Evolutionary conservation across 257 asterid species (phyloP).

Genomic region (Solanum piurae): DNA sequence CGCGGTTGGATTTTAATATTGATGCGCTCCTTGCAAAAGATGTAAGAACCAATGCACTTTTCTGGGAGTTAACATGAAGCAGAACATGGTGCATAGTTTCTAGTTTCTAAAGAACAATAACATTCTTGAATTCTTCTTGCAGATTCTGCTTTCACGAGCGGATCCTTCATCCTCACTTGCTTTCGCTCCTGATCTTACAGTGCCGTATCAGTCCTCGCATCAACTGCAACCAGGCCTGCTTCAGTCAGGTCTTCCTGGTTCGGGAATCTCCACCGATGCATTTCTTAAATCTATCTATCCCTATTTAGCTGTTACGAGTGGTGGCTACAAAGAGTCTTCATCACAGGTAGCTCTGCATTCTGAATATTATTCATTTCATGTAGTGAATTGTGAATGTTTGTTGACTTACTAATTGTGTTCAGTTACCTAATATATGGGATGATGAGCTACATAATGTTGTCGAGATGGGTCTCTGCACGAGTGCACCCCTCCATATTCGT

Average conservation of each 20-base stretch:
- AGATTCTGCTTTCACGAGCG: slow-evolving; percentile 46
- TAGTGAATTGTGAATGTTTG: not conserved
- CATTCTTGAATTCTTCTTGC: not conserved
- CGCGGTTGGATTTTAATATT: slow-evolving; percentile 51
- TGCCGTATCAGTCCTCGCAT: slow-evolving; percentile 43
- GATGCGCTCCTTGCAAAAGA: slow-evolving; percentile 74
- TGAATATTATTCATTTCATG: not conserved
- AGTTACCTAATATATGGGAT: not conserved
- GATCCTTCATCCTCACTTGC: slow-evolving; percentile 46
- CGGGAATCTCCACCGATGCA: slow-evolving; percentile 31
- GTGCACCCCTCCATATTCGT: slow-evolving; percentile 34
- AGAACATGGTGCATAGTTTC: not conserved
- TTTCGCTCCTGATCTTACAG: slow-evolving; percentile 39
- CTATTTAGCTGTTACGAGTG: slow-evolving; percentile 16
- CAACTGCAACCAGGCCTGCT: slow-evolving; percentile 36
- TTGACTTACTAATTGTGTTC: not conserved
- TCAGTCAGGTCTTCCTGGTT: slow-evolving; percentile 34
- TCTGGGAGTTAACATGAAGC: not conserved
- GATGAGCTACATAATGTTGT: not conserved
- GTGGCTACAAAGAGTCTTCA: slow-evolving; percentile 11
- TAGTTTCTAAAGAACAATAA: not conserved
- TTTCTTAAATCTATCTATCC: slow-evolving; percentile 38
- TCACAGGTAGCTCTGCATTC: not conserved
- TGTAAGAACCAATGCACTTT: slow-evolving; percentile 34
- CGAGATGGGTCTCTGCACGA: slow-evolving; percentile 38